Conservation (phyloP, 2,329 filamentous ascomycete genomes). For the Metarhizium humberi region DNA sequence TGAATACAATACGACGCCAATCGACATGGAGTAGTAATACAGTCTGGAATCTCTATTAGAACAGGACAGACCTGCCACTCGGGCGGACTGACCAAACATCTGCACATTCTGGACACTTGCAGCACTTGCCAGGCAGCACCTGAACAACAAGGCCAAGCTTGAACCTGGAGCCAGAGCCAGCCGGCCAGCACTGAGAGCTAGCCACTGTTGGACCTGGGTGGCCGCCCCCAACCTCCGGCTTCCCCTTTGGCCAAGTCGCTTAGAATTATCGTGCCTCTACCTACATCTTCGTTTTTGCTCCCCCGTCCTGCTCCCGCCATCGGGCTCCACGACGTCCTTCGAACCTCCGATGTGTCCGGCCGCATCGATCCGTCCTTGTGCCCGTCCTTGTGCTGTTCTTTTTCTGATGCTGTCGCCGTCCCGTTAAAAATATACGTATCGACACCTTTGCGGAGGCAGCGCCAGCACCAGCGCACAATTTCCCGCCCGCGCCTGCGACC, state of each 20-base stretch:
- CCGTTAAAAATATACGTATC: conserved; percentile 9
- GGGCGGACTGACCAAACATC: too few species aligned
- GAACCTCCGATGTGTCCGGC: conserved; percentile 21
- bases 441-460: conserved; percentile 9
- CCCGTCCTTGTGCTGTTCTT: conserved; percentile 15
- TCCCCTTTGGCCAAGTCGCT: not conserved
- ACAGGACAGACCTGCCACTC: too few species aligned
- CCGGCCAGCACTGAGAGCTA: not conserved
- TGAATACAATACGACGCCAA: not conserved
- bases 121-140: too few species aligned
- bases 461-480: not conserved
- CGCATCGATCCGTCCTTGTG: conserved; percentile 15
- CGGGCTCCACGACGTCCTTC: not conserved
- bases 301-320: not conserved
- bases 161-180: not conserved
- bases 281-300: not conserved
- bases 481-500: not conserved
- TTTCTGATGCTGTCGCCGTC: conserved; percentile 16
- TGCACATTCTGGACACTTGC: not conserved
- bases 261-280: not conserved
- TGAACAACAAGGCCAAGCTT: not conserved
- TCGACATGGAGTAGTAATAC: not conserved
- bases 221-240: conserved; percentile 1
- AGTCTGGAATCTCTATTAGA: not conserved
- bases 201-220: not conserved